Conservation (phyloP, 2,329 filamentous ascomycete genomes). For the Bimuria novae-zelandiae region DNA sequence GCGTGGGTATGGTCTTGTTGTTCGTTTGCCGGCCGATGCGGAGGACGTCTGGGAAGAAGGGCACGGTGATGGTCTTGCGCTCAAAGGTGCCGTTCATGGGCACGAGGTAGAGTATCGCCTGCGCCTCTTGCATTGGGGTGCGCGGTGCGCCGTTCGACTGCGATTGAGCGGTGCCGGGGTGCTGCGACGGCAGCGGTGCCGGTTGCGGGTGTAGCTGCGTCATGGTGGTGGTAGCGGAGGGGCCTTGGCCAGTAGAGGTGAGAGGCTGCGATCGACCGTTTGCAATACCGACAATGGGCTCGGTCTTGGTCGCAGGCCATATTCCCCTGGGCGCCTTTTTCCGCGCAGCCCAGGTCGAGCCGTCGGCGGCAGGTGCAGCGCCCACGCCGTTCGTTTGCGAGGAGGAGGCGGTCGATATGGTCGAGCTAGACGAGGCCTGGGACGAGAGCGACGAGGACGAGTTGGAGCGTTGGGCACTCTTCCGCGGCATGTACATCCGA, state of each 20-base stretch:
- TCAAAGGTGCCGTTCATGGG: conserved; percentile 97
- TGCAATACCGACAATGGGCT: conserved; percentile 66
- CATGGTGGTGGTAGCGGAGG: conserved; percentile 65
- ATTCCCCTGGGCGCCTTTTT: conserved; percentile 60
- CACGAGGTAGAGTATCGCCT: conserved; percentile 81
- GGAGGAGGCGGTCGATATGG: conserved; percentile 64
- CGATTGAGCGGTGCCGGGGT: conserved; percentile 64
- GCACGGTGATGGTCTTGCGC: conserved; percentile 92
- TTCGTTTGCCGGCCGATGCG: conserved; percentile 97
- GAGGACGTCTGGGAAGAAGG: conserved; percentile 90
- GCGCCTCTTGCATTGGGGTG: conserved; percentile 58
- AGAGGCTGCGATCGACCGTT: conserved; percentile 66
- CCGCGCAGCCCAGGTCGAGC: conserved; percentile 48
- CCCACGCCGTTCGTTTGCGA: conserved; percentile 65
- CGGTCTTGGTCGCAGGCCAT: conserved; percentile 69
- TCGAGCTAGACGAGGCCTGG: conserved; percentile 66
- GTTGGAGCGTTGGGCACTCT: conserved; percentile 82
- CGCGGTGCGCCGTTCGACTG: conserved; percentile 63
- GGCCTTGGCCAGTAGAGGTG: conserved; percentile 61
- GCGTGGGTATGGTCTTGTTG: conserved; percentile 89
- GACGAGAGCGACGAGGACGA: conserved; percentile 83
- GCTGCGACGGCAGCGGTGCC: conserved; percentile 69
- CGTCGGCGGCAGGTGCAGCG: conserved; percentile 39
- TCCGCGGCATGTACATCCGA: conserved; percentile 88
- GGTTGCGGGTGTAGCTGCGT: conserved; percentile 65